Conservation (phyloP, 345 rosid species). For the Erodium maritimum region DNA sequence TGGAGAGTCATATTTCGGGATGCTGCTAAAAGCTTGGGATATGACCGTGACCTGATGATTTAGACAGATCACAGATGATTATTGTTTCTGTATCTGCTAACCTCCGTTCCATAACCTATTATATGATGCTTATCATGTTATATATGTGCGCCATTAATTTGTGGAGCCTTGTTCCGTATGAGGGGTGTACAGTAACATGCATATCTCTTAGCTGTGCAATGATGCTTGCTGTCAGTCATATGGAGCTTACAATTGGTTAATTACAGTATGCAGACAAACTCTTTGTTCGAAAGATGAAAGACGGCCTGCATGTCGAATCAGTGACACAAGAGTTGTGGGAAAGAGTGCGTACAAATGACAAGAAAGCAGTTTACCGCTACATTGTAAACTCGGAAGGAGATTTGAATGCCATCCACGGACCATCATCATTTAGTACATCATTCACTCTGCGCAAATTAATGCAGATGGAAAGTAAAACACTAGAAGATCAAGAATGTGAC, state of each 20-base stretch:
- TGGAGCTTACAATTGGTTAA: neutral
- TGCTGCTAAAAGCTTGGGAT: no score
- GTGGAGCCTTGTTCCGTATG: no score
- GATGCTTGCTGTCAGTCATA: neutral
- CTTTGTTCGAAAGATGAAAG: slow-evolving; percentile 66
- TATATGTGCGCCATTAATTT: neutral
- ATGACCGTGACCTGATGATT: no score
- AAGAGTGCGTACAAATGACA: slow-evolving; percentile 75
- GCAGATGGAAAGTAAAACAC: slow-evolving; percentile 66
- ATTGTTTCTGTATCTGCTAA: no score
- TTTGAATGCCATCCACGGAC: slow-evolving; percentile 55
- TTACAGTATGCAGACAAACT: slow-evolving; percentile 87
- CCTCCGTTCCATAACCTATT: no score
- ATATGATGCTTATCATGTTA: neutral
- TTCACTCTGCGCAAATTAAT: slow-evolving; percentile 72
- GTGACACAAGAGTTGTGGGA: slow-evolving; percentile 78
- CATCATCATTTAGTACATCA: slow-evolving; percentile 45
- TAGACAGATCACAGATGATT: no score
- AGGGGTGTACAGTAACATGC: no score
- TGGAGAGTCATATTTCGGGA: no score
- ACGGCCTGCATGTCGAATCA: slow-evolving; percentile 35
- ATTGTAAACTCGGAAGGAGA: slow-evolving; percentile 69
- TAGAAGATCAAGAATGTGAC: slow-evolving; percentile 40
- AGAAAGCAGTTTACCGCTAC: slow-evolving; percentile 74
- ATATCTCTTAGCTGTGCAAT: neutral